Base-by-base conservation (phyloP, 345 rosid species). In the Brassica carinata region DNA sequence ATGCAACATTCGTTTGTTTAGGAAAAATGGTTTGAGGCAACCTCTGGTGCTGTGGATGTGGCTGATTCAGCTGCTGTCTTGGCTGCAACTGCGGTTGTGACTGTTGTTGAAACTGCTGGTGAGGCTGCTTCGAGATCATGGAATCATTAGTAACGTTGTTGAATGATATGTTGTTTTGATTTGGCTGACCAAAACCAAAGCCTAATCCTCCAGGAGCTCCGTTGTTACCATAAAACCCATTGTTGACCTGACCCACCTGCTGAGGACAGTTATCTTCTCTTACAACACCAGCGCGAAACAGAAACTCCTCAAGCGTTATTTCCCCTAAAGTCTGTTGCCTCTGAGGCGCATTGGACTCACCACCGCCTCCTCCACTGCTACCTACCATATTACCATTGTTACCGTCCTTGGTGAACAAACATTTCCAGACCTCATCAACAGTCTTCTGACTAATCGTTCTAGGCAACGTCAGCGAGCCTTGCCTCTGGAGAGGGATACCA, bases 401-500 rank as follows among this genome's bases (percentile, higher is more conserved):
- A 73, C 38, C 71, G 19, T 90, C 98, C 75, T 90, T 93, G 3
- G 89, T 83, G 3, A 86, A 79, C 74, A 93, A 75, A 64, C 86
- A 92, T 72, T 78, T 90, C 99, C 97, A 93, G 53, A 96, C 97
- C 84, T 93, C 98, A 82, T 93, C 96, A 73, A 96, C 98, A 8
- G 94, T 96, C 86, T 90, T 96, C 38, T 92, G 99, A 83, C 98
- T 93, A 83, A 96, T 82, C 5, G 98, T 96, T 45, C 98, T 85
- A 0, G 98, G 97, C 83, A 93, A 85, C 14, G 98, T 93, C 71
- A 93, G 73, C 15, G 99, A 96, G n/a, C 97, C 97, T 85, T 96
- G 97, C 79, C 94, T 87, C 83, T 88, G 96, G 77, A 95, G 85
- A 48, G 87, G 64, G 27, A 79, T 76, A 71, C 77, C 77, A 76